These are phyloP conservation scores for Abrus precatorius DNA, from an alignment of 306 rosid species.

Conservation along the genomic window DNA sequence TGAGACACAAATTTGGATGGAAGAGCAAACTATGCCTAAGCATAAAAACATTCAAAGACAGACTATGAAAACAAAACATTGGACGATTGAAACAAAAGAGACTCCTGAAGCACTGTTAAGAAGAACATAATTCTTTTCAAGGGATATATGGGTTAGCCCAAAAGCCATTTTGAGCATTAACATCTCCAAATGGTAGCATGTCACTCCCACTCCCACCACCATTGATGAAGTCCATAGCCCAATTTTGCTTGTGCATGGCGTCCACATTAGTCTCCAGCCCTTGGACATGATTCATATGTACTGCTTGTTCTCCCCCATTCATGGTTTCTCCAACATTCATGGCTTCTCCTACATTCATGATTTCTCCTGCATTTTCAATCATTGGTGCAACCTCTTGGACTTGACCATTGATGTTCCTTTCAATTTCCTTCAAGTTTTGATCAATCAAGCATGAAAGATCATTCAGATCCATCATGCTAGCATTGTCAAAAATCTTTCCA, in stretches of 20 bases:
- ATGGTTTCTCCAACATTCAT: no score
- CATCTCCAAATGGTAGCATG: constrained; percentile 21
- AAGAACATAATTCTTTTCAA: neutral
- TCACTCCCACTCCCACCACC: neutral
- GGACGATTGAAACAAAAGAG: neutral
- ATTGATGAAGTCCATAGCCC: neutral
- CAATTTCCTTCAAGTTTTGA: constrained; percentile 25
- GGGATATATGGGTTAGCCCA: neutral
- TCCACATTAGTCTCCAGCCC: neutral
- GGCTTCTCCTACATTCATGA: neutral
- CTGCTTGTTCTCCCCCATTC: neutral
- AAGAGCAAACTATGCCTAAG: neutral
- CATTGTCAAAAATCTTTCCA: neutral
- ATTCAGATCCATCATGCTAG: constrained; percentile 24
- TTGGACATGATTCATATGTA: neutral
- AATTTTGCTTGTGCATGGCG: neutral
- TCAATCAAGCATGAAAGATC: constrained; percentile 33
- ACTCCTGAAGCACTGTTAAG: neutral
- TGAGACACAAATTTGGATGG: neutral
- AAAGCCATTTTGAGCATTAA: neutral
- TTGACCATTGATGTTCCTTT: neutral
- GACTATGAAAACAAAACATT: neutral
- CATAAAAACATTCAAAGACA: neutral
- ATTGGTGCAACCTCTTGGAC: neutral
- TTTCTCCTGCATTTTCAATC: neutral